A percentile compares a stretch with the other conserved stretches of the same genome.
Evolutionary conservation across 2,329 filamentous ascomycete species (phyloP).

Genomic region (Colletotrichum musicola): DNA sequence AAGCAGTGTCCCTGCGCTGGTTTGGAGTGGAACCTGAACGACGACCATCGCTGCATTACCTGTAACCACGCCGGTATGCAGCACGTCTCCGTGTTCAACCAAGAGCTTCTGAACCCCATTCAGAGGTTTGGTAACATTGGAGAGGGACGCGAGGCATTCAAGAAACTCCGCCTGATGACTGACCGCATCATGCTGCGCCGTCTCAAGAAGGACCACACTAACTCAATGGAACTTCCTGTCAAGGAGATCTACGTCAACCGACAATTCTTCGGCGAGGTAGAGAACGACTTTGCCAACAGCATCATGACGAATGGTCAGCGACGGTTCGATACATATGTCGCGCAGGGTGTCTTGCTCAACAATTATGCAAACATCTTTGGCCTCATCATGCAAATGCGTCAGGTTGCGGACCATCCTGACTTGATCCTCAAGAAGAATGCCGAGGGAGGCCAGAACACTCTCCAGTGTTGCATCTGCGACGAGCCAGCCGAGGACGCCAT

Average conservation of each 20-base stretch:
- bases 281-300: conserved; percentile 93
- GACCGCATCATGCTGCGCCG: conserved; percentile 96
- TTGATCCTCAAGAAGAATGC: conserved; percentile 89
- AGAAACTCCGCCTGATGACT: conserved; percentile 88
- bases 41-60: conserved; percentile 75
- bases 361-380: conserved; percentile 99
- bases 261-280: conserved; percentile 96
- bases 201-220: conserved; percentile 92
- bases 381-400: conserved; percentile 99
- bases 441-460: conserved; percentile 87
- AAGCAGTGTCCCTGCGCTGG: conserved; percentile 85
- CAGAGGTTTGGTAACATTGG: conserved; percentile 71
- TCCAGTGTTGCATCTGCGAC: conserved; percentile 95
- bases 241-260: conserved; percentile 94
- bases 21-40: conserved; percentile 85
- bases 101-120: conserved; percentile 91
- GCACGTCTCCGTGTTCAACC: conserved; percentile 80
- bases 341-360: conserved; percentile 92
- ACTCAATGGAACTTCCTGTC: conserved; percentile 95
- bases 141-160: conserved; percentile 77
- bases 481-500: conserved; percentile 96
- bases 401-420: conserved; percentile 96
- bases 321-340: conserved; percentile 95
- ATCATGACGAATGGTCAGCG: conserved; percentile 94
- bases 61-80: conserved; percentile 66